These are phyloP conservation scores for Purpureocillium takamizusanense DNA, from an alignment of 2,329 filamentous ascomycete species.

Conservation along the genomic window DNA sequence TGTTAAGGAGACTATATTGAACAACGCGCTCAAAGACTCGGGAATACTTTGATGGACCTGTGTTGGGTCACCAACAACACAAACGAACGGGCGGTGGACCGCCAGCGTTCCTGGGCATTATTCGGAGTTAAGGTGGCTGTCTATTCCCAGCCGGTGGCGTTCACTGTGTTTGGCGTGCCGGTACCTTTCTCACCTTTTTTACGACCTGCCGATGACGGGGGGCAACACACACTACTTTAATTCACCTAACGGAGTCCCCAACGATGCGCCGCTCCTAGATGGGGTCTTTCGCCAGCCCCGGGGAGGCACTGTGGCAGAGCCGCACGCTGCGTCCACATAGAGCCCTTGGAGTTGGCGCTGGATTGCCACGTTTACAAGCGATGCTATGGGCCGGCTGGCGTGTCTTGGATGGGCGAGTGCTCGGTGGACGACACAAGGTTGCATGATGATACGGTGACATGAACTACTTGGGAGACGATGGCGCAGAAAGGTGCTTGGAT, in stretches of 20 bases:
- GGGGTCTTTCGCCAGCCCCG: no score
- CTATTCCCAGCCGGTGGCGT: slow-evolving; percentile 1
- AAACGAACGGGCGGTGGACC: slow-evolving; percentile 3
- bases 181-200: neutral
- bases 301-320: no score
- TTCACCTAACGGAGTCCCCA: neutral
- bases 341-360: no score
- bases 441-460: no score
- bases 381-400: no score
- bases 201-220: neutral
- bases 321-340: no score
- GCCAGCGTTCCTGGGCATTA: slow-evolving; percentile 13
- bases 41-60: slow-evolving; percentile 67
- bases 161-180: slow-evolving; percentile 2
- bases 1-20: slow-evolving; percentile 96
- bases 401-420: no score
- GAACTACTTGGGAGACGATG: no score
- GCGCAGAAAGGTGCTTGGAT: no score
- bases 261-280: neutral
- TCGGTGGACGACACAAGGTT: no score
- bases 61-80: slow-evolving; percentile 6
- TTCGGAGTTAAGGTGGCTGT: slow-evolving; percentile 7
- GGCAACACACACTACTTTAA: slow-evolving; percentile 1
- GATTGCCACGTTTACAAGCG: no score
- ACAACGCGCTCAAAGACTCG: slow-evolving; percentile 96